Base-by-base conservation (phyloP, 1,284 basidiomycete species). In the Cronartium ribicola region DNA sequence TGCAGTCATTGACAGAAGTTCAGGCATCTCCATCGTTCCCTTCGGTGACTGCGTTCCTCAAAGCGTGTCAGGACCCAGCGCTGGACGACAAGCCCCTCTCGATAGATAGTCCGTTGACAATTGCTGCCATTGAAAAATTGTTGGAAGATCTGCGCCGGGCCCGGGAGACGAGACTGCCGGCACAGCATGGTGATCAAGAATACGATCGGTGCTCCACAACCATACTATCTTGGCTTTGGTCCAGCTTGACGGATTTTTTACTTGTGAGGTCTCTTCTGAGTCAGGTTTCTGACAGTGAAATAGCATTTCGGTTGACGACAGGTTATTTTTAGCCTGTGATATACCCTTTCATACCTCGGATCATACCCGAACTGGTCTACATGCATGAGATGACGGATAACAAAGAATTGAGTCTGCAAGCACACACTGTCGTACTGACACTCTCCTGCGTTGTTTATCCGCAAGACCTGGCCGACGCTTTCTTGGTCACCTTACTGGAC, bases 131-230 rank as follows among this genome's bases (percentile, higher is more conserved):
- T 86, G 93, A 76, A 63, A 75, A 68, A 64, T 77, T 83, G 41
- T 79, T 79, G 11, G 43, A 74, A 22, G 77, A 80, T 37, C 76
- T 83, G n/a, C 76, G 76, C 0, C 57, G 76, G 37, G 81, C 78
- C 78, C 78, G 82, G 10, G 75, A 65, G 13, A 77, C 80, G 69
- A 78, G 83, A 11, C 79, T 80, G 70, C 82, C 83, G 1, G 80
- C 79, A 17, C 79, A 81, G 0, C 79, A 82, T 43, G 82, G 82
- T 36, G 76, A 79, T 79, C 93, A 90, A 4, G 87, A 87, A 83
- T 95, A 95, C 81, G 93, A 96, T 83, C 92, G 90, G 83, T 87
- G 91, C 72, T 89, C 90, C 11, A 82, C 91, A 74, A 89, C 89
- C 29, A 82, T 91, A 76, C 80, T 92, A 37, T 85, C 88, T 77